Conservation (phyloP, 2,329 filamentous ascomycete genomes). For the Elsinoe australis region DNA sequence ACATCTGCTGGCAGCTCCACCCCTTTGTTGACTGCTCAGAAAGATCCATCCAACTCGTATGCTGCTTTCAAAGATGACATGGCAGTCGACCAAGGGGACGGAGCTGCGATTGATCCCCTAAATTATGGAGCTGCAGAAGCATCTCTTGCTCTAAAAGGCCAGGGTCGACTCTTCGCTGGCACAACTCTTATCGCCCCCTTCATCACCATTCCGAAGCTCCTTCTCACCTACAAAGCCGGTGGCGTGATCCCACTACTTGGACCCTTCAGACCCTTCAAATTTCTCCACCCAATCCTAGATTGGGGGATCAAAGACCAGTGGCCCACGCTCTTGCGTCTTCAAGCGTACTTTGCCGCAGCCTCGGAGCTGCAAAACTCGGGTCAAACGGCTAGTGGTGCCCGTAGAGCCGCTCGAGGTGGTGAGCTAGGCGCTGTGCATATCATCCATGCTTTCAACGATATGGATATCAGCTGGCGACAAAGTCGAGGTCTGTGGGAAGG, state of each 20-base stretch:
- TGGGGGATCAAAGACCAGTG: conserved; percentile 69
- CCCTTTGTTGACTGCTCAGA: neutral
- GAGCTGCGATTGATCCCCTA: neutral
- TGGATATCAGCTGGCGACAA: conserved; percentile 11
- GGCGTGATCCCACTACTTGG: conserved; percentile 72
- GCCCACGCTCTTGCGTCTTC: conserved; percentile 62
- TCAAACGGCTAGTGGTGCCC: neutral
- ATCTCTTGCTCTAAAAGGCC: neutral
- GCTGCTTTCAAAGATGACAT: neutral
- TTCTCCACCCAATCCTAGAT: conserved; percentile 54
- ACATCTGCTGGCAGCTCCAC: neutral
- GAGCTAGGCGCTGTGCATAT: conserved; percentile 8
- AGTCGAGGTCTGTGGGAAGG: conserved; percentile 4
- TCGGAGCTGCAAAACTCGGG: neutral
- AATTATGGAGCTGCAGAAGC: neutral
- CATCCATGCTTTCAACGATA: conserved; percentile 14
- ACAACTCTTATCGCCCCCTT: conserved; percentile 76
- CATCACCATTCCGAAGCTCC: conserved; percentile 62
- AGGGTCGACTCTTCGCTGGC: conserved; percentile 60
- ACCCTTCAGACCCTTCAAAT: conserved; percentile 61
- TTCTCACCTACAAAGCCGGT: conserved; percentile 70
- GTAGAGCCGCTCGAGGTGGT: no score
- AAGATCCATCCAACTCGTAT: neutral
- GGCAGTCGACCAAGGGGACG: neutral
- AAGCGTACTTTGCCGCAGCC: conserved; percentile 47